Evolutionary conservation across 73 alveolate genomes (phyloP).

Genomic region (Urostyla sp.): DNA sequence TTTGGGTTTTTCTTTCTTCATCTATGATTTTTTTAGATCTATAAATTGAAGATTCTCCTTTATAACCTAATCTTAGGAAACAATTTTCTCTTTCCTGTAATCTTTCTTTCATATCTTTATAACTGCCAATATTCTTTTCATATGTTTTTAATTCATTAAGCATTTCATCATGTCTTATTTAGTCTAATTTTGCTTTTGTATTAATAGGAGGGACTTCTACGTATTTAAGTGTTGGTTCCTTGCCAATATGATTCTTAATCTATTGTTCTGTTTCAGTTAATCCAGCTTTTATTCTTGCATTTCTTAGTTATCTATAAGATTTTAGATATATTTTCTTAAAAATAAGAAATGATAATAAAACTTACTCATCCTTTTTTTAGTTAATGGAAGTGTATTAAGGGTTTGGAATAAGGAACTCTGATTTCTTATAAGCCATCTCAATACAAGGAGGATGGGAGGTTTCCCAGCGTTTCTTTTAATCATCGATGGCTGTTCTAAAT

Average conservation of each 20-base stretch:
- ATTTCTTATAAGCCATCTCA: slow-evolving; percentile 19
- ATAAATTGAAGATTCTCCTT: neutral
- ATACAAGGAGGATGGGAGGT: slow-evolving; percentile 19
- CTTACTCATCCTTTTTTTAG: slow-evolving; percentile 66
- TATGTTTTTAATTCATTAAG: neutral
- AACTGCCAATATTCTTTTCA: slow-evolving; percentile 17
- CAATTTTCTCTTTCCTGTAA: slow-evolving; percentile 46
- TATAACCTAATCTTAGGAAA: slow-evolving; percentile 6
- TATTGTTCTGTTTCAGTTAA: slow-evolving; percentile 44
- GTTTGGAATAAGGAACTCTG: slow-evolving; percentile 26
- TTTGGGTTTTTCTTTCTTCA: slow-evolving; percentile 23
- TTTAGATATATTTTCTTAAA: too few relatives aligned
- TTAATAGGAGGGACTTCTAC: slow-evolving; percentile 63
- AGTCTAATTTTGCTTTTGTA: slow-evolving; percentile 3
- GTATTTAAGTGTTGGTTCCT: slow-evolving; percentile 73
- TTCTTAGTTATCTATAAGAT: too few relatives aligned
- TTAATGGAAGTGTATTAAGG: slow-evolving; percentile 67
- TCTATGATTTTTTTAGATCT: slow-evolving; percentile 5
- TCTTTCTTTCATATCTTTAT: slow-evolving; percentile 23
- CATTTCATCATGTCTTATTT: slow-evolving; percentile 42
- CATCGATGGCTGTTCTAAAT: slow-evolving; percentile 39
- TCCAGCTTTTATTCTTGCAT: slow-evolving; percentile 65
- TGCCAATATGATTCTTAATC: slow-evolving; percentile 48
- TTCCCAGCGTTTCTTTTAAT: slow-evolving; percentile 45
- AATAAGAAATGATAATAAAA: too few relatives aligned